Conservation (phyloP, 345 rosid species). For the Brassica carinata region DNA sequence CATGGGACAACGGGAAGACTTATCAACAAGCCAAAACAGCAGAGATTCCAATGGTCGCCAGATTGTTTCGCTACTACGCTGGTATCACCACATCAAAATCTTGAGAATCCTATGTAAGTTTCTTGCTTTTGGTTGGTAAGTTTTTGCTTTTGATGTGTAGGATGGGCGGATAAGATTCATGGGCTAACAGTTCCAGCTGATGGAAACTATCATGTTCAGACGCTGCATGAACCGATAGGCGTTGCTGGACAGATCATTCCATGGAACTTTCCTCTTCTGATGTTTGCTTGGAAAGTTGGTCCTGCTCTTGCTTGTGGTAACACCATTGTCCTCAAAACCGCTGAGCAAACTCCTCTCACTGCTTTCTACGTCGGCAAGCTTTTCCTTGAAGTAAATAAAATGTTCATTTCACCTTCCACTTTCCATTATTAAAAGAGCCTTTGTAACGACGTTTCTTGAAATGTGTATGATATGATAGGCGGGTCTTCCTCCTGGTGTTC, state of each 20-base stretch:
- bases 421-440: not conserved
- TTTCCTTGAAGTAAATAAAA: conserved; percentile 42
- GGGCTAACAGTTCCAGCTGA: conserved; percentile 65
- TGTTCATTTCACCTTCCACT: not conserved
- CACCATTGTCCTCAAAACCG: conserved; percentile 60
- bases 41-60: conserved; percentile 70
- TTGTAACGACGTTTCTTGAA: conserved; percentile 15
- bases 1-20: conserved; percentile 95
- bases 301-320: conserved; percentile 71
- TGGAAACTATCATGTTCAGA: conserved; percentile 62
- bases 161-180: conserved; percentile 71
- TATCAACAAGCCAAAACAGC: conserved; percentile 60
- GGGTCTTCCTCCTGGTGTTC: conserved; percentile 89
- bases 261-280: conserved; percentile 67
- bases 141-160: conserved; percentile 37
- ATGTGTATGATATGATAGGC: conserved; percentile 50
- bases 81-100: conserved; percentile 42
- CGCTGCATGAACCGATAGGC: conserved; percentile 67
- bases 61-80: conserved; percentile 85
- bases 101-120: not conserved
- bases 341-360: conserved; percentile 69
- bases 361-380: conserved; percentile 60
- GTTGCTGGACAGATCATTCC: conserved; percentile 72
- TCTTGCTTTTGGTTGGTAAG: not conserved
- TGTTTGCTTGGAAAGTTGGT: conserved; percentile 73